Evolutionary conservation across 129 eudicot genomes (phyloP), one percentile per base, ranked within the genome.

Genomic region (Heracleum sosnowskyi): DNA sequence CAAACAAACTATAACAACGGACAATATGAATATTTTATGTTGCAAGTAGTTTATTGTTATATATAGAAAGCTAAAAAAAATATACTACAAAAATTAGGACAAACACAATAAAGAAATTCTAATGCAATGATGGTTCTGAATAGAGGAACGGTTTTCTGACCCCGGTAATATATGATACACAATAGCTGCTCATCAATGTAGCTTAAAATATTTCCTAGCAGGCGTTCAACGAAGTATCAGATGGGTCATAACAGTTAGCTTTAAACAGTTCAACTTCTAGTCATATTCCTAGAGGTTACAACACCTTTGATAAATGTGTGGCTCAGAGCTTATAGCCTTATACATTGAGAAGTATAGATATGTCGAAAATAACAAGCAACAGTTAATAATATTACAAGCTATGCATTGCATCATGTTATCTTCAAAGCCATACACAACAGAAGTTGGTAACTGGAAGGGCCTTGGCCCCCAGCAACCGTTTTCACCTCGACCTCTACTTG

Each of bases 1-100:
- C 90, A 71, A 78, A 88, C 86, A 85, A 87, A 86, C 98, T 95
- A 84, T 57, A 28, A 75, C 33, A 81, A 77, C 68, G 16, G 82
- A 81, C 69, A 73, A 74, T 78, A 62, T 84, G 75, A 85, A 81
- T 24, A 82, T 33, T 60, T 73, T 66, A 69, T 77, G 81, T 40
- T 62, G 49, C 71, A 45, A 28, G 69, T 13, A 62, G 17, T 62
- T n/a, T 10, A 62, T 62, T 28, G 22, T n/a, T 9, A 62, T 62
- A 26, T 26, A n/a, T 62, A 9, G 12, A 35, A 18, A 69, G 12
- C 44, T 6, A 69, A 15, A 68, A 69, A 20, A 69, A 11, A 18
- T 15, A 34, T 18, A 6, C 11, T 37, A 35, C 1, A 20, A 9
- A 35, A 35, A 2, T 20, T 35, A 69, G 7, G 35, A 69, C 2